These are phyloP conservation scores for Trametes maxima DNA, from an alignment of 768 basidiomycete species.

Conservation along the genomic window DNA sequence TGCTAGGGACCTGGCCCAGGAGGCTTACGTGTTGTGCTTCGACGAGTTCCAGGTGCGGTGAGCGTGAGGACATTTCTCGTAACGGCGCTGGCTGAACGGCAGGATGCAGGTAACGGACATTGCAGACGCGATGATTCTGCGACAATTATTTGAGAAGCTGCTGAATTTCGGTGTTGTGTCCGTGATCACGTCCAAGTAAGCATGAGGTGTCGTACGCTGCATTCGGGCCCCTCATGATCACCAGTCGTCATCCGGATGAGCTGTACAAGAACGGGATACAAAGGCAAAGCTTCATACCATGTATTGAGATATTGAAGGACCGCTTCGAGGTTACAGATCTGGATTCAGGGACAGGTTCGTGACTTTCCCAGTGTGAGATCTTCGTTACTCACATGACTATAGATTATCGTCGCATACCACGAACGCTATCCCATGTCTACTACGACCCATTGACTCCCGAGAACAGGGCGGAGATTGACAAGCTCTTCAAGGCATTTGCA, in stretches of 20 bases:
- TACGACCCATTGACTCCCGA: conserved; percentile 75
- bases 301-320: conserved; percentile 90
- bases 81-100: conserved; percentile 14
- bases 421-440: conserved; percentile 93
- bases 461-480: conserved; percentile 70
- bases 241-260: conserved; percentile 94
- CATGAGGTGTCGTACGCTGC: conserved; percentile 2
- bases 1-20: conserved; percentile 81
- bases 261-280: conserved; percentile 99
- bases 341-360: conserved; percentile 89
- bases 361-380: neutral
- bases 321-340: conserved; percentile 89
- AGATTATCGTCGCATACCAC: conserved; percentile 96
- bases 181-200: conserved; percentile 97
- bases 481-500: conserved; percentile 80
- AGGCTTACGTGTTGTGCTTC: conserved; percentile 88
- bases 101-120: conserved; percentile 84
- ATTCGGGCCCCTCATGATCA: neutral
- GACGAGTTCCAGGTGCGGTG: conserved; percentile 92
- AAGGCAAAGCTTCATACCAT: conserved; percentile 89
- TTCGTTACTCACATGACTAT: neutral
- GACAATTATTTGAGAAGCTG: conserved; percentile 85
- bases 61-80: conserved; percentile 10
- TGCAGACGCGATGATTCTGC: conserved; percentile 96
- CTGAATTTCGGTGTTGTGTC: conserved; percentile 88